Evolutionary conservation across 2,329 filamentous ascomycete species (phyloP).

Genomic region (Thermoascus crustaceus): DNA sequence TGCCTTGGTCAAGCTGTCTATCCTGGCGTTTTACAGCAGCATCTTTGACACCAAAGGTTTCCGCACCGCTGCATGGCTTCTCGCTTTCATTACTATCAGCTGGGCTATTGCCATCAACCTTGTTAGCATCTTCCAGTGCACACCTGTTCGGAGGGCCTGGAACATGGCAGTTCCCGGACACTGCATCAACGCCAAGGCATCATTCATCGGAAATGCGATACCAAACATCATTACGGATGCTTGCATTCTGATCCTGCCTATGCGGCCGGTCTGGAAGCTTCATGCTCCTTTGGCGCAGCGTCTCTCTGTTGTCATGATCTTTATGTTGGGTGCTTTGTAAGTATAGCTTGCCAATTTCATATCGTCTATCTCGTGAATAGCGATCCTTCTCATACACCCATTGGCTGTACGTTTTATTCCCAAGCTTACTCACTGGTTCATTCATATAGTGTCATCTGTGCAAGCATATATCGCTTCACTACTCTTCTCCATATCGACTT

Average conservation of each 20-base stretch:
- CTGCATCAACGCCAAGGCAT: conserved; percentile 44
- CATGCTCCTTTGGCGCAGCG: conserved; percentile 14
- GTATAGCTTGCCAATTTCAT: conserved; percentile 36
- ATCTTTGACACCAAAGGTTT: conserved; percentile 43
- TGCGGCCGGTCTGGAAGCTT: conserved; percentile 18
- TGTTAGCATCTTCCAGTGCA: conserved; percentile 47
- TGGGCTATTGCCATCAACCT: conserved; percentile 45
- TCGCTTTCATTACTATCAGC: conserved; percentile 37
- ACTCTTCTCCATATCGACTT: conserved; percentile 39
- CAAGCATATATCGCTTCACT: conserved; percentile 42
- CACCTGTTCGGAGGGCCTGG: conserved; percentile 45
- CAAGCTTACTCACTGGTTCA: no score
- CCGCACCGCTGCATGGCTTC: conserved; percentile 33
- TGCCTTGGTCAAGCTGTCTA: conserved; percentile 43
- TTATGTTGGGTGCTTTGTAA: conserved; percentile 21
- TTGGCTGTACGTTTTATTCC: no score
- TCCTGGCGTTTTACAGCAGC: conserved; percentile 47
- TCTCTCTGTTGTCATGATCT: conserved; percentile 10
- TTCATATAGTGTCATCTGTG: conserved; percentile 39
- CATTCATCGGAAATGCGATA: conserved; percentile 44
- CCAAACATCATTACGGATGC: conserved; percentile 26
- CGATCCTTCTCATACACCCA: no score
- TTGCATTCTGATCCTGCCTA: conserved; percentile 18
- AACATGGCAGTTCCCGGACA: conserved; percentile 36
- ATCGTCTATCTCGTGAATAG: conserved; percentile 28